phyloP scores from a whole-genome alignment of 2,329 filamentous ascomycete species.

The Fusarium sulawesiense region DNA sequence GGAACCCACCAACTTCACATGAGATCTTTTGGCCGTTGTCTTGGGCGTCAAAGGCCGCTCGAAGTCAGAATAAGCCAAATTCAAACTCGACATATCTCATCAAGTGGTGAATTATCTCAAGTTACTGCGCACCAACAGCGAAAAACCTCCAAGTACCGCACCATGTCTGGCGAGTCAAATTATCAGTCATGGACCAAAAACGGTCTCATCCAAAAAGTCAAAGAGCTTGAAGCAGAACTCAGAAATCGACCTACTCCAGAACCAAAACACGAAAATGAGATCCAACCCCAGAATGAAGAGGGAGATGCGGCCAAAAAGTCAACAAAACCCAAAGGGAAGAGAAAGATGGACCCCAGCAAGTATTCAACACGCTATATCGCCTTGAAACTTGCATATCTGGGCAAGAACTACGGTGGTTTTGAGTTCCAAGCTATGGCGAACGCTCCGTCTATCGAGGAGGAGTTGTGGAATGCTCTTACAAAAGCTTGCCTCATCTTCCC shows the following conservation, averaged over 20 bases:
- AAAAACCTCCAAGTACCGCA: constrained; percentile 38
- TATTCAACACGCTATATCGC: constrained; percentile 89
- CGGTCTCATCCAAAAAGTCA: constrained; percentile 75
- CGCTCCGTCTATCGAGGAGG: constrained; percentile 88
- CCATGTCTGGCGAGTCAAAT: constrained; percentile 51
- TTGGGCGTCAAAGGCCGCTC: constrained; percentile 45
- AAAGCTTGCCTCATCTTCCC: constrained; percentile 86
- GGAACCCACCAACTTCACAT: constrained; percentile 46
- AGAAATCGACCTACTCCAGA: constrained; percentile 56
- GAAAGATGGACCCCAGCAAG: constrained; percentile 78
- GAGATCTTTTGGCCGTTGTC: constrained; percentile 41
- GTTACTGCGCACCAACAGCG: constrained; percentile 21
- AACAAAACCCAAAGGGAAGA: constrained; percentile 57
- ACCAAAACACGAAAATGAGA: constrained; percentile 2
- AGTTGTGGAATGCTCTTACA: constrained; percentile 89
- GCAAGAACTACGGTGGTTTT: constrained; percentile 90
- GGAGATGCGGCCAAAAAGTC: constrained; percentile 28
- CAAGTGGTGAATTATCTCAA: constrained; percentile 41
- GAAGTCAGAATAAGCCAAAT: constrained; percentile 30
- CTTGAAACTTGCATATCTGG: constrained; percentile 93
- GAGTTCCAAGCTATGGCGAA: constrained; percentile 83
- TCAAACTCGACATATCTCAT: constrained; percentile 23
- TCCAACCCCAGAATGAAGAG: constrained; percentile 7
- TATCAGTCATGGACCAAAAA: constrained; percentile 77
- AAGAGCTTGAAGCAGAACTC: constrained; percentile 74